A percentile compares a stretch with the other conserved stretches of the same genome.
phyloP scores from a whole-genome alignment of 306 rosid species.

The Purshia tridentata region DNA sequence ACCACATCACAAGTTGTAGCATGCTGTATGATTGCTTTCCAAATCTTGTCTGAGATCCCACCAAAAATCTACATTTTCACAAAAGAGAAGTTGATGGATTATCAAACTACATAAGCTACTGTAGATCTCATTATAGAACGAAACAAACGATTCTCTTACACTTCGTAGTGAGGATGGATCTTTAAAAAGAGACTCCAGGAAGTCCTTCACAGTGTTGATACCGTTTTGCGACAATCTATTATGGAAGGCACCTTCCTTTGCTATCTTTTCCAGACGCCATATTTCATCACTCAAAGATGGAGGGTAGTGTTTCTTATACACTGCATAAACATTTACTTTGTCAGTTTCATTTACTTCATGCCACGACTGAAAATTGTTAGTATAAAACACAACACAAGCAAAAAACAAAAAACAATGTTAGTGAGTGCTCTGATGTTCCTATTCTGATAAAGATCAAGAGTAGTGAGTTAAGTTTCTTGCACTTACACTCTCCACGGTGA shows the following conservation, averaged over 20 bases:
- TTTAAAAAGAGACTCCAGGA: conserved; percentile 33
- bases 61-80: conserved; percentile 46
- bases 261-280: conserved; percentile 65
- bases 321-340: conserved; percentile 35
- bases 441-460: background rate
- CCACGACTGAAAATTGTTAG: conserved; percentile 1
- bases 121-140: background rate
- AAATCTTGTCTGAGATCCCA: conserved; percentile 30
- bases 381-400: background rate
- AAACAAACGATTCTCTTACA: conserved; percentile 34
- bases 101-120: conserved; percentile 4
- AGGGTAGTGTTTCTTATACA: conserved; percentile 53
- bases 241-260: conserved; percentile 41
- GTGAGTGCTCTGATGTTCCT: background rate
- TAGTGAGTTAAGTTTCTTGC: background rate
- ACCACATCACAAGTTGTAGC: conserved; percentile 43
- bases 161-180: conserved; percentile 27
- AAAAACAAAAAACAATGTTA: background rate
- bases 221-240: conserved; percentile 19
- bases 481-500: conserved; percentile 64
- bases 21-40: conserved; percentile 48
- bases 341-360: conserved; percentile 12
- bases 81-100: background rate
- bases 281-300: conserved; percentile 50
- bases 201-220: conserved; percentile 44